Evolutionary conservation across 805 yeast genomes (phyloP).

Genomic region (Candida tibetensis): DNA sequence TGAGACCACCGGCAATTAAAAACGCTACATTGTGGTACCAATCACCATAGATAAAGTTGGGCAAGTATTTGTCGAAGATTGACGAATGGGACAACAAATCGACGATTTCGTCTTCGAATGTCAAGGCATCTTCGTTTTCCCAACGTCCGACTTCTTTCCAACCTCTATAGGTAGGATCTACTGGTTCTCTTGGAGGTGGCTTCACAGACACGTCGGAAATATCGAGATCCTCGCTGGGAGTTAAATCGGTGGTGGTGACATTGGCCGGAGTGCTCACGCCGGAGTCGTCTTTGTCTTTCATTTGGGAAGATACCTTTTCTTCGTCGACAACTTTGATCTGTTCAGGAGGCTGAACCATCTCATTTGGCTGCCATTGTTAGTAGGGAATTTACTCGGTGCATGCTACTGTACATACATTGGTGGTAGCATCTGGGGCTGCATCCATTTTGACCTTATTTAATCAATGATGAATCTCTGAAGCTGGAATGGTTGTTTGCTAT

Average conservation of each 20-base stretch:
- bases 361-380: slow-evolving; percentile 30
- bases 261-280: neutral
- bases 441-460: slow-evolving; percentile 3
- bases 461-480: neutral
- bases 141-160: slow-evolving; percentile 95
- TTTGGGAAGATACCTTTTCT: slow-evolving; percentile 3
- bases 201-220: slow-evolving; percentile 28
- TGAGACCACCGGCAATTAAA: slow-evolving; percentile 60
- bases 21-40: slow-evolving; percentile 93
- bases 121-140: slow-evolving; percentile 65
- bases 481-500: neutral
- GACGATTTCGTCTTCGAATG: slow-evolving; percentile 64
- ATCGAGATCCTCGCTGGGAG: slow-evolving; percentile 40
- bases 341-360: slow-evolving; percentile 33
- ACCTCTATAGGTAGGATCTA: slow-evolving; percentile 73
- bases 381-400: slow-evolving; percentile 1
- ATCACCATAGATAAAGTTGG: slow-evolving; percentile 80
- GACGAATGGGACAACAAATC: slow-evolving; percentile 74
- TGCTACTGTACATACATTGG: slow-evolving; percentile 7
- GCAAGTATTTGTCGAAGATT: slow-evolving; percentile 69
- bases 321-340: slow-evolving; percentile 16
- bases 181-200: slow-evolving; percentile 48
- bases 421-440: slow-evolving; percentile 3
- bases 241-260: slow-evolving; percentile 16
- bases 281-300: slow-evolving; percentile 5